Conservation (phyloP, 164 flowering plant species). For the Chimonanthus salicifolius region DNA sequence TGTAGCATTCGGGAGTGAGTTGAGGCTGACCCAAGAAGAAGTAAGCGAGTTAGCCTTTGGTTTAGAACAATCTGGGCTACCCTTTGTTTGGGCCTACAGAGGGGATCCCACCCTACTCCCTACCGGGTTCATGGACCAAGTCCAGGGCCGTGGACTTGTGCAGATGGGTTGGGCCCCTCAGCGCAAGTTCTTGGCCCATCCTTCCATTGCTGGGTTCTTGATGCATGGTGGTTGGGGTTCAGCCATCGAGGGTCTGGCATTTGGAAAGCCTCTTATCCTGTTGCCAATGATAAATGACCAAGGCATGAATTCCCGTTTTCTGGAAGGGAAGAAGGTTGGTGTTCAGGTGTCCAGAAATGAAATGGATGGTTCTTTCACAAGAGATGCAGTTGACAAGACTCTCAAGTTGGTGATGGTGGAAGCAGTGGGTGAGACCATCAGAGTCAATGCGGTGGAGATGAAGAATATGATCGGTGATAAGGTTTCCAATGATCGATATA, state of each 20-base stretch:
- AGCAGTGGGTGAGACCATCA: constrained; percentile 20
- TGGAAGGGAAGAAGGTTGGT: constrained; percentile 35
- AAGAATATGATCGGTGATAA: constrained; percentile 10
- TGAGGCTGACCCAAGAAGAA: constrained; percentile 17
- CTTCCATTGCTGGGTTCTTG: constrained; percentile 35
- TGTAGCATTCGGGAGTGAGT: constrained; percentile 34
- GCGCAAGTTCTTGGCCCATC: constrained; percentile 28
- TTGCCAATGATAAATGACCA: constrained; percentile 30
- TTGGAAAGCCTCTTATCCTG: constrained; percentile 22
- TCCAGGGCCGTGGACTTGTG: constrained; percentile 21
- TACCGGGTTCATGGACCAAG: constrained; percentile 29
- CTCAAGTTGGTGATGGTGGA: constrained; percentile 31
- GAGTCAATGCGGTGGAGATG: constrained; percentile 12
- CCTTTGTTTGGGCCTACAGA: constrained; percentile 41
- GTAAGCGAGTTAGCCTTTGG: constrained; percentile 27
- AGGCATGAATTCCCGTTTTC: constrained; percentile 25
- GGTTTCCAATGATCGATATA: constrained; percentile 22
- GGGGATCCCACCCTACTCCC: constrained; percentile 18
- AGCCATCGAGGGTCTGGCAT: constrained; percentile 27
- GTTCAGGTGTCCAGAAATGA: constrained; percentile 33
- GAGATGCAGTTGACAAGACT: constrained; percentile 23
- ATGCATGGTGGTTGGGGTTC: constrained; percentile 49
- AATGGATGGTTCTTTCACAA: constrained; percentile 30
- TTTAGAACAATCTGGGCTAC: constrained; percentile 21
- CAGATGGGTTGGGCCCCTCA: constrained; percentile 43